Percentiles rank a stretch among this genome's conserved stretches.
Conservation (phyloP, 305 asterid species). For the Ilex paraguariensis region DNA sequence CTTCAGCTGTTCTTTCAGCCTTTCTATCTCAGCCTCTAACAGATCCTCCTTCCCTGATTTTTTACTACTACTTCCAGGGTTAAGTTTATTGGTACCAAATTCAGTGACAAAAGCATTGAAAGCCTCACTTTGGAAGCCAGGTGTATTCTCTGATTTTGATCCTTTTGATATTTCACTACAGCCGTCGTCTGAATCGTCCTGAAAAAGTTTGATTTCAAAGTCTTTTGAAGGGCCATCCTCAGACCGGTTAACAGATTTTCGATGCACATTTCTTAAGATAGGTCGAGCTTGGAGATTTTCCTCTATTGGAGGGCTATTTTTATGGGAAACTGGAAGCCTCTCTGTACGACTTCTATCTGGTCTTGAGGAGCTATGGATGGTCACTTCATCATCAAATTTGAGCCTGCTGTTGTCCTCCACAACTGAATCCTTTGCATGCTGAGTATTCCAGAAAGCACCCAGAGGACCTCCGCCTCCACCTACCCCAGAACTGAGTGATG, state of each 20-base stretch:
- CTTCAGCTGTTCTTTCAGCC: slow-evolving; percentile 72
- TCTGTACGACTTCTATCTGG: slow-evolving; percentile 33
- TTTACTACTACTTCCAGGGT: slow-evolving; percentile 37
- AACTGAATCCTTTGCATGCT: slow-evolving; percentile 65
- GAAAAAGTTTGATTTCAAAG: slow-evolving; percentile 46
- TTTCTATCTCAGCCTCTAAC: slow-evolving; percentile 71
- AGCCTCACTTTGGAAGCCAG: slow-evolving; percentile 39
- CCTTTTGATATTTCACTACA: slow-evolving; percentile 38
- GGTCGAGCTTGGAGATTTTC: slow-evolving; percentile 22
- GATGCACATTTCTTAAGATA: slow-evolving; percentile 29
- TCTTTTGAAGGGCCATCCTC: slow-evolving; percentile 32
- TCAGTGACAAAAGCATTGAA: slow-evolving; percentile 73
- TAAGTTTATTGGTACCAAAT: slow-evolving; percentile 40
- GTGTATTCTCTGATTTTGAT: slow-evolving; percentile 39
- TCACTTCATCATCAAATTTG: slow-evolving; percentile 55
- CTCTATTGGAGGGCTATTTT: slow-evolving; percentile 23
- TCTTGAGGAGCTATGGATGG: slow-evolving; percentile 31
- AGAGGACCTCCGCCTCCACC: slow-evolving; percentile 46
- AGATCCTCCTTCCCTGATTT: slow-evolving; percentile 47
- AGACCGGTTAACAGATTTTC: slow-evolving; percentile 25
- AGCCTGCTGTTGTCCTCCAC: slow-evolving; percentile 49
- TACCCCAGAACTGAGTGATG: slow-evolving; percentile 41
- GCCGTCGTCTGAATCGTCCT: slow-evolving; percentile 31
- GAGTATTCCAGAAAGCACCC: slow-evolving; percentile 90
- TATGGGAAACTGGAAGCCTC: slow-evolving; percentile 16